phyloP scores from a whole-genome alignment of 176 grass and related monocot genomes.

The Pontederia paniculata region DNA sequence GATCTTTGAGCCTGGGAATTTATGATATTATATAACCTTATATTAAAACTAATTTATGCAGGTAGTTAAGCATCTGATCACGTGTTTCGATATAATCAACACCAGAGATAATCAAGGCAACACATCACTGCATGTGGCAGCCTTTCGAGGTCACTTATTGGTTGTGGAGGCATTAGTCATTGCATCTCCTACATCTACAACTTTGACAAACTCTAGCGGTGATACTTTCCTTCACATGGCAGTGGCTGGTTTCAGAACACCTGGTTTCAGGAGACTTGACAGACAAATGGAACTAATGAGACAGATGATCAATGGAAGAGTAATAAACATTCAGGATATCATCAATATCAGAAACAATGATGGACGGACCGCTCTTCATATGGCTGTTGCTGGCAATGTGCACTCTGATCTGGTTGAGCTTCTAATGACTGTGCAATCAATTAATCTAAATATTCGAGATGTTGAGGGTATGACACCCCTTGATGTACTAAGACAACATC shows the following conservation, averaged over 20 bases:
- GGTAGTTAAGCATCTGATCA: slow-evolving; percentile 40
- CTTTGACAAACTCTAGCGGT: slow-evolving; percentile 43
- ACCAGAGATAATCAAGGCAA: slow-evolving; percentile 71
- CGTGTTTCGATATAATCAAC: slow-evolving; percentile 41
- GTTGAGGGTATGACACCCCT: slow-evolving; percentile 52
- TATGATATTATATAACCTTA: background rate
- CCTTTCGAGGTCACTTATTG: slow-evolving; percentile 59
- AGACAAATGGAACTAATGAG: slow-evolving; percentile 71
- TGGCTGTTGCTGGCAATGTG: slow-evolving; percentile 60
- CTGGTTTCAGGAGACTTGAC: slow-evolving; percentile 72
- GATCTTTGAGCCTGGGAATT: background rate
- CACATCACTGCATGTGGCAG: slow-evolving; percentile 80
- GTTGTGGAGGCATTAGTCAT: slow-evolving; percentile 48
- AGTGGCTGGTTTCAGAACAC: slow-evolving; percentile 80
- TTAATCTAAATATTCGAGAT: slow-evolving; percentile 63
- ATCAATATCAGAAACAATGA: slow-evolving; percentile 69
- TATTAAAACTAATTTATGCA: background rate
- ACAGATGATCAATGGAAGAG: slow-evolving; percentile 34
- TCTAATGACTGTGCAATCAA: slow-evolving; percentile 42
- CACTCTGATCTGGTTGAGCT: slow-evolving; percentile 66
- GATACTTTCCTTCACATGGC: slow-evolving; percentile 86
- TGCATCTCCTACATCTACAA: slow-evolving; percentile 42
- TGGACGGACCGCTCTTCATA: slow-evolving; percentile 67
- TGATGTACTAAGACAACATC: slow-evolving; percentile 61
- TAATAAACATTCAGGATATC: slow-evolving; percentile 34